A percentile compares a stretch with the other conserved stretches of the same genome.
Conservation (phyloP, 2,329 filamentous ascomycete species). For the Colletotrichum cordylinicola region DNA sequence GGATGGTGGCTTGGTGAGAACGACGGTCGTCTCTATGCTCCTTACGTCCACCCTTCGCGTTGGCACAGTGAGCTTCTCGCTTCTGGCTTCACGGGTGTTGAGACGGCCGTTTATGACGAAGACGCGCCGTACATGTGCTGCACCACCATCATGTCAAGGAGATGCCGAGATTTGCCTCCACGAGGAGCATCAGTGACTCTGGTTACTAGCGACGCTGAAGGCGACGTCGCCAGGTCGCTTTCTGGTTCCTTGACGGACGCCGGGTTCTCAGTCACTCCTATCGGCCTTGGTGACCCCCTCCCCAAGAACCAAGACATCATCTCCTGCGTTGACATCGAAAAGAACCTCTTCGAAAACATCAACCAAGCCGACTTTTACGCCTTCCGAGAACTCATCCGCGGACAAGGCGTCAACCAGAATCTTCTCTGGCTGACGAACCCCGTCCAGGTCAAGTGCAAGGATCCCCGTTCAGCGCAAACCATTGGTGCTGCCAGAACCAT, state of each 20-base stretch:
- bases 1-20: slow-evolving; percentile 41
- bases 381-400: slow-evolving; percentile 18
- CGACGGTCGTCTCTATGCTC: slow-evolving; percentile 29
- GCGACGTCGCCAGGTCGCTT: background rate
- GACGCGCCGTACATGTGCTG: background rate
- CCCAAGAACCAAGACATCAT: slow-evolving; percentile 26
- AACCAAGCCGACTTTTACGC: slow-evolving; percentile 1
- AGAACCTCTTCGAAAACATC: background rate
- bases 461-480: slow-evolving; percentile 25
- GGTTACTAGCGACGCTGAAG: background rate
- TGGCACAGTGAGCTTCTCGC: slow-evolving; percentile 32
- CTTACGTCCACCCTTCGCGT: slow-evolving; percentile 24
- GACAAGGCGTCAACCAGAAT: background rate
- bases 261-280: background rate
- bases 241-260: background rate
- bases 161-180: background rate
- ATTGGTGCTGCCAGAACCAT: slow-evolving; percentile 25
- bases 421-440: background rate
- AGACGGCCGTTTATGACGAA: background rate
- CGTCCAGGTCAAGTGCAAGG: slow-evolving; percentile 15
- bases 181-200: background rate
- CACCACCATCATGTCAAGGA: background rate
- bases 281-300: background rate
- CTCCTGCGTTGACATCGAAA: background rate
- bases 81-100: slow-evolving; percentile 29